phyloP scores from a whole-genome alignment of 495 filamentous ascomycete species.

The Achaetomiella virescens region DNA sequence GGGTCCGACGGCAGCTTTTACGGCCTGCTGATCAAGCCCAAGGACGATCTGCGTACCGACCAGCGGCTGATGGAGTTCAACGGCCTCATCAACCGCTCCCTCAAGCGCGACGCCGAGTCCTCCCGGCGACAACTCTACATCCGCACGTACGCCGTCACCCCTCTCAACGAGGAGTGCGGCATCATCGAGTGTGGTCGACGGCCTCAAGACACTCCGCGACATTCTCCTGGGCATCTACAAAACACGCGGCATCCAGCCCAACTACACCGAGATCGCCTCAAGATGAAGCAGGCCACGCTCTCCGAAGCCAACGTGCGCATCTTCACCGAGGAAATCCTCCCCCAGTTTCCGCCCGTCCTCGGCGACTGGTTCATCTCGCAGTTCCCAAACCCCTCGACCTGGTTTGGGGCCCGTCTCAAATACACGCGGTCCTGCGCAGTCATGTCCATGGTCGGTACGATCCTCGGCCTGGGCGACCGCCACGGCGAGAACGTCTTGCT shows the following conservation, averaged over 20 bases:
- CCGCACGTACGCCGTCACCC: conserved; percentile 93
- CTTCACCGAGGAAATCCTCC: conserved; percentile 63
- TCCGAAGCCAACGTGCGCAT: conserved; percentile 48
- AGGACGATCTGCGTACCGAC: conserved; percentile 94
- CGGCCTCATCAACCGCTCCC: conserved; percentile 87
- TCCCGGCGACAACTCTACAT: conserved; percentile 79
- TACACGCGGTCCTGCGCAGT: conserved; percentile 93
- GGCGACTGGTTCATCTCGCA: conserved; percentile 92
- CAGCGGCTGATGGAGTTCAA: conserved; percentile 99
- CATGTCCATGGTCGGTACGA: conserved; percentile 96
- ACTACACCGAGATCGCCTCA: conserved; percentile 42
- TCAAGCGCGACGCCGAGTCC: conserved; percentile 85
- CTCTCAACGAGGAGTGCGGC: conserved; percentile 94
- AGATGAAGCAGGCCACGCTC: conserved; percentile 42
- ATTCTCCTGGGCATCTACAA: conserved; percentile 76
- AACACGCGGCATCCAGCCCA: conserved; percentile 54
- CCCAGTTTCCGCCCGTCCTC: conserved; percentile 71
- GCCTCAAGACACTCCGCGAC: conserved; percentile 86
- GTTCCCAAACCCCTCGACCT: conserved; percentile 86
- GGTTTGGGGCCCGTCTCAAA: conserved; percentile 84
- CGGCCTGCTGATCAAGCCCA: conserved; percentile 89
- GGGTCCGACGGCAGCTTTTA: conserved; percentile 87
- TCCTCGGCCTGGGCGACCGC: conserved; percentile 91
- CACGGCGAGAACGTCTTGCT: conserved; percentile 97
- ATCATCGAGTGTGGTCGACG: conserved; percentile 99